Base-by-base conservation (phyloP, 2,329 filamentous ascomycete genomes). In the Fusarium lyarnte region DNA sequence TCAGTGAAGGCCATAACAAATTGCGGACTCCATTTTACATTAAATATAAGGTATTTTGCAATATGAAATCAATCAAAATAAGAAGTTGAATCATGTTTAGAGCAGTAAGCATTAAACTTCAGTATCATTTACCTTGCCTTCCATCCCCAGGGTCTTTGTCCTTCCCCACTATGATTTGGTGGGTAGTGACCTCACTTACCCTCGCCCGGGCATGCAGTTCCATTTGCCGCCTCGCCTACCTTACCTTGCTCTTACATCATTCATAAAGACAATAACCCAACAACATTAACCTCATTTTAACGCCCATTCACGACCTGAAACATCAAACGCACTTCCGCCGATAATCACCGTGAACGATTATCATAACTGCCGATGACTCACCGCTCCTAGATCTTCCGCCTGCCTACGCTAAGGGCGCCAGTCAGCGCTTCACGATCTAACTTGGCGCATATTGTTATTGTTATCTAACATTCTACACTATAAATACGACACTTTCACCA, bases 171-270 rank as follows among this genome's bases (percentile, higher is more conserved):
- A 27, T 16, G 17, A 31, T 42, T 41, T 31, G 41, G 39, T 49
- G 29, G 39, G 61, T 33, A 58, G 66, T 57, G 64, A 69, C 54
- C 49, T 64, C 45, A 55, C 33, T 38, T 39, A 13, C 35, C 47
- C 46, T 64, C 49, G 35, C 69, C 33, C n/a, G 17, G 23, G 36
- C 39, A 23, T 47, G 36, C 39, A 41, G 33, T 43, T 47, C 58
- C 29, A 38, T 35, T 66, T 49, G 64, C 58, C 58, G 46, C 68
- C 38, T 63, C n/a, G 25, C 51, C 25, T 60, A 38, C 41, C 47
- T 55, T 16, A 31, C 52, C 33, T 68, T 38, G 47, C 53, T 70
- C 67, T 74, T 73, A 67, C 70, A 73, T 74, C 70, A 73, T 73
- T 71, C 46, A 63, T 45, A 36, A 55, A 52, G 66, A 66, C 55